Conservation (phyloP, 495 filamentous ascomycete genomes). For the Jackrogersella multiformis region DNA sequence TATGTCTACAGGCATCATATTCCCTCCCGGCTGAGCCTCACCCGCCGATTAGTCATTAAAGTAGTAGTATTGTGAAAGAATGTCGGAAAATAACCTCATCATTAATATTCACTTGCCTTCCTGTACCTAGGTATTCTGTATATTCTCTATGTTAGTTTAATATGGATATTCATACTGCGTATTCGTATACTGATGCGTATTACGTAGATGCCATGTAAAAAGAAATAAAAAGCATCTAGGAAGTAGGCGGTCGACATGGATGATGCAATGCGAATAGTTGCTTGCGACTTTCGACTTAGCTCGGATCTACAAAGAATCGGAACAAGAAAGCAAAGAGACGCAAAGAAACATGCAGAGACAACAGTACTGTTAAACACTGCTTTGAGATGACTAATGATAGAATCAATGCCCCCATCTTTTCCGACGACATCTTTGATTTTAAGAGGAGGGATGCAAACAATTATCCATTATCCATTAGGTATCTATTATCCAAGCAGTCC, state of each 20-base stretch:
- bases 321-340: not conserved
- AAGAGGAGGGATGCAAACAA: slow-evolving; percentile 26
- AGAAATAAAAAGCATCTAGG: too few relatives aligned
- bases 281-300: slow-evolving; percentile 24
- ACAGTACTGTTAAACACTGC: not conserved
- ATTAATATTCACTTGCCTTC: slow-evolving; percentile 14
- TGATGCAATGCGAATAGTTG: slow-evolving; percentile 39
- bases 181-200: too few relatives aligned
- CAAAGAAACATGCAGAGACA: slow-evolving; percentile 1
- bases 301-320: slow-evolving; percentile 25
- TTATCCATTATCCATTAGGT: too few relatives aligned
- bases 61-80: slow-evolving; percentile 18
- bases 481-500: too few relatives aligned
- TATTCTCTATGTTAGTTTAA: not conserved
- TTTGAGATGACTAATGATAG: slow-evolving; percentile 1
- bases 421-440: slow-evolving; percentile 2
- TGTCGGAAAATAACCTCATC: slow-evolving; percentile 38
- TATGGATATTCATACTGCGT: too few relatives aligned
- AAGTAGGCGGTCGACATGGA: slow-evolving; percentile 29
- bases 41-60: slow-evolving; percentile 7
- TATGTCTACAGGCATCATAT: slow-evolving; percentile 21
- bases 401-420: slow-evolving; percentile 10
- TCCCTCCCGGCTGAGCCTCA: slow-evolving; percentile 12
- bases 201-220: not conserved
- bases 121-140: not conserved